These are phyloP conservation scores for Talaromyces verruculosus DNA, from an alignment of 2,329 filamentous ascomycete species.

Conservation along the genomic window DNA sequence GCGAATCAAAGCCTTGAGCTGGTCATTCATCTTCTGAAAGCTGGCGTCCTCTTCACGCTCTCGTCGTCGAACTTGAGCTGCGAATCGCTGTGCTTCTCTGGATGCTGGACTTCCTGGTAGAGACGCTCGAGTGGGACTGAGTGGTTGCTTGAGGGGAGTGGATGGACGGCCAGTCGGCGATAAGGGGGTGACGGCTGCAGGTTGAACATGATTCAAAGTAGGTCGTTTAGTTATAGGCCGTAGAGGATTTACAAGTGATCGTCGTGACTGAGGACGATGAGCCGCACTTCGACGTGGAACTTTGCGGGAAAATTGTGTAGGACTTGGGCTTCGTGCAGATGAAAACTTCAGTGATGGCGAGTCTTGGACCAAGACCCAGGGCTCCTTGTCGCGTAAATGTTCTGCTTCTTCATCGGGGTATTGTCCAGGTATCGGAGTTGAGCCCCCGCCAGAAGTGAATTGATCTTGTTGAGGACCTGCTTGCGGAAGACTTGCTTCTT, in stretches of 20 bases:
- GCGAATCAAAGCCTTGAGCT: conserved; percentile 80
- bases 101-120: conserved; percentile 36
- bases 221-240: conserved; percentile 27
- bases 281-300: conserved; percentile 27
- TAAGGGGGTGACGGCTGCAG: background rate
- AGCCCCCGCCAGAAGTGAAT: conserved; percentile 14
- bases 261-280: conserved; percentile 28
- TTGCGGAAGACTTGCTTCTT: conserved; percentile 33
- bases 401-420: conserved; percentile 47
- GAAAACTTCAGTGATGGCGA: conserved; percentile 17
- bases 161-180: conserved; percentile 28
- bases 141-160: conserved; percentile 28
- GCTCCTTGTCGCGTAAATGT: conserved; percentile 47
- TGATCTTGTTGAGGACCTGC: conserved; percentile 30
- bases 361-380: conserved; percentile 67
- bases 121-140: conserved; percentile 24
- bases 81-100: conserved; percentile 69
- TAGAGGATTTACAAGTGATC: conserved; percentile 29
- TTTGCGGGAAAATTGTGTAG: conserved; percentile 27
- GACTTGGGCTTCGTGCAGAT: conserved; percentile 22
- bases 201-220: conserved; percentile 21
- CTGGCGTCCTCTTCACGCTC: conserved; percentile 77
- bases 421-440: conserved; percentile 54
- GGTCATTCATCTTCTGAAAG: conserved; percentile 75
- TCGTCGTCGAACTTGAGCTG: conserved; percentile 68